These are phyloP conservation scores for Fusarium sp. DNA, from an alignment of 2,329 filamentous ascomycete species.

Conservation along the genomic window DNA sequence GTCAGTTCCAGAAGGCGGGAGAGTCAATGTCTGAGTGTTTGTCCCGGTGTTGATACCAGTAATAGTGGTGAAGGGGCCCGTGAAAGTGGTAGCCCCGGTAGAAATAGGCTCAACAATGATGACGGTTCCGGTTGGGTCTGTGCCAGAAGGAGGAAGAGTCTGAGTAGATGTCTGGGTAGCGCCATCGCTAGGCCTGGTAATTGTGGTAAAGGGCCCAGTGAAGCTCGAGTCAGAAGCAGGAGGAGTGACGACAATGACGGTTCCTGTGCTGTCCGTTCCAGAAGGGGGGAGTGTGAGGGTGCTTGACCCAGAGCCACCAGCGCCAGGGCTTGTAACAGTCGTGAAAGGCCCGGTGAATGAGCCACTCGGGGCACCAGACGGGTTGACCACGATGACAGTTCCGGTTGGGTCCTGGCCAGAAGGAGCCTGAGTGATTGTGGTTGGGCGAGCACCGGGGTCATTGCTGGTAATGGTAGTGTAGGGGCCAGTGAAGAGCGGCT, in stretches of 20 bases:
- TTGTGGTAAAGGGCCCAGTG: background rate
- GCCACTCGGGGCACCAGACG: background rate
- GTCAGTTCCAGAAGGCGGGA: background rate
- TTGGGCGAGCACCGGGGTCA: background rate
- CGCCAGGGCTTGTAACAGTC: background rate
- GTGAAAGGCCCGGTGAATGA: background rate
- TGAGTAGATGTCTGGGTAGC: background rate
- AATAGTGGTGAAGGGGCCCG: background rate
- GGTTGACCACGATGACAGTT: slow-evolving; percentile 2
- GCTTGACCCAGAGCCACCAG: background rate
- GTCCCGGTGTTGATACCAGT: background rate
- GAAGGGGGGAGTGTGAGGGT: background rate
- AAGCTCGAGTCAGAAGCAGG: background rate
- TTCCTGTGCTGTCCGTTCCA: background rate
- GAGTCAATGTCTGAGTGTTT: background rate
- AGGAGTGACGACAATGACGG: background rate
- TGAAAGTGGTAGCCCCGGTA: background rate
- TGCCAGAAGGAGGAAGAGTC: background rate
- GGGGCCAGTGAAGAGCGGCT: background rate
- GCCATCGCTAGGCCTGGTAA: background rate
- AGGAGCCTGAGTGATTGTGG: background rate
- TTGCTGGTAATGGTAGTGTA: background rate
- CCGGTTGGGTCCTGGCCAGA: background rate
- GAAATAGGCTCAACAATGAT: background rate
- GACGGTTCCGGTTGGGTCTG: background rate